A percentile compares a stretch with the other conserved stretches of the same genome.
phyloP scores from a whole-genome alignment of 2,329 filamentous ascomycete genomes.

The Lachnellula occidentalis region DNA sequence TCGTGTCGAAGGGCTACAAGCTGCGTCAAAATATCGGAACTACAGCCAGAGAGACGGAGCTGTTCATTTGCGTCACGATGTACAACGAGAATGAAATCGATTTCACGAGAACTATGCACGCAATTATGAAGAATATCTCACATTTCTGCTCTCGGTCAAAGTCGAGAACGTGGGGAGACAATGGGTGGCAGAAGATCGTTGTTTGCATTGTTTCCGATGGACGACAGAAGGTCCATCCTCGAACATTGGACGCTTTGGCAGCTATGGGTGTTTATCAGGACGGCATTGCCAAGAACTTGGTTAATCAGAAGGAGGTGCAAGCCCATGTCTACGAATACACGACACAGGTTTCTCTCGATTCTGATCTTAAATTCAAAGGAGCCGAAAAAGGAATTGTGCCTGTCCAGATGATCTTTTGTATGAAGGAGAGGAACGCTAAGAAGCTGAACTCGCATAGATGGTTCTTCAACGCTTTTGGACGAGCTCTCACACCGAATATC shows the following conservation, averaged over 20 bases:
- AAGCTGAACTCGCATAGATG: conserved; percentile 98
- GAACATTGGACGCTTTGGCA: conserved; percentile 88
- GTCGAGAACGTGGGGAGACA: conserved; percentile 92
- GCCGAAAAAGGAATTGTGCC: conserved; percentile 98
- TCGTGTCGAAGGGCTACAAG: conserved; percentile 82
- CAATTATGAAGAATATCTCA: conserved; percentile 95
- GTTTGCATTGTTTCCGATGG: conserved; percentile 96
- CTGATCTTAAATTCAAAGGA: conserved; percentile 96
- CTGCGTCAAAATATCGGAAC: conserved; percentile 83
- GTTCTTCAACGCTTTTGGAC: conserved; percentile 98
- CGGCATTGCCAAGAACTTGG: conserved; percentile 96
- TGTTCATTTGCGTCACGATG: conserved; percentile 98
- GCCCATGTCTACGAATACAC: conserved; percentile 99
- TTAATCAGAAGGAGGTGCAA: conserved; percentile 92
- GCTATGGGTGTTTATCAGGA: conserved; percentile 98
- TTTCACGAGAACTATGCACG: conserved; percentile 97
- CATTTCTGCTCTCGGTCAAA: conserved; percentile 93
- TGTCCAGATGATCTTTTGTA: conserved; percentile 95
- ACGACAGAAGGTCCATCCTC: conserved; percentile 84
- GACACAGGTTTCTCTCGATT: conserved; percentile 91
- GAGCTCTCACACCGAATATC: conserved; percentile 87
- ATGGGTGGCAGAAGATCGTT: conserved; percentile 98
- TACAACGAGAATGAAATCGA: conserved; percentile 98
- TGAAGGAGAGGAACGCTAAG: conserved; percentile 96
- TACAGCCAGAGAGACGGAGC: conserved; percentile 81